Evolutionary conservation across 2,329 filamentous ascomycete species (phyloP), one percentile per base, ranked within the genome.

Genomic region (Uncinocarpus reesii): DNA sequence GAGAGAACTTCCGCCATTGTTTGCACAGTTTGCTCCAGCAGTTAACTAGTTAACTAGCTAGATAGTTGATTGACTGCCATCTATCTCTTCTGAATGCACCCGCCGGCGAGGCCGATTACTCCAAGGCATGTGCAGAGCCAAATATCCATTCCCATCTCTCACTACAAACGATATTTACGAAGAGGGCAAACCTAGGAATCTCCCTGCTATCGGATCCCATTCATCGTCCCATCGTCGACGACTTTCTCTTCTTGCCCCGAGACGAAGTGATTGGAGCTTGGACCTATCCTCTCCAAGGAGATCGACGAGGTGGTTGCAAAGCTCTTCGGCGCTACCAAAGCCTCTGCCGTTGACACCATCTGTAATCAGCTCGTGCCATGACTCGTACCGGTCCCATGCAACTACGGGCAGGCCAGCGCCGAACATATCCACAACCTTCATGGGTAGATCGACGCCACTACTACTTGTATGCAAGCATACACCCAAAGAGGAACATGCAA

Each of bases 341-440:
- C 92, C 89, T 57, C 78, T 77, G 1, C 92, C 92, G 62, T 96
- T 96, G 32, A 81, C 73, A 0, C 85, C 84, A 59, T 96, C 89
- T 45, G 77, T 83, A 21, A 98, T 85, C n/a, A 98, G 71, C 68
- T 98, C 92, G 2, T 78, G 73, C 75, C 94, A 95, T 53, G 89
- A 90, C 61, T 89, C 81, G 60, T 94, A 98, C 1, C 77, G 76
- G 21, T 78, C 79, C 75, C 92, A 96, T 3, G 88, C 90, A 0
- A 83, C 81, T 0, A 98, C 92, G 0, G 92, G 92, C 23, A 98
- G 71, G 0, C 90, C 92, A 0, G 89, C 84, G 2, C 92, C 92
- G 63, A 98, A 96, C 89, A 98, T 95, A 63, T 98, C 92, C 11
- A 98, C 89, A 1, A 98, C 88, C 68, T 98, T 98, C 92, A 98